A percentile compares a stretch with the other conserved stretches of the same genome.
These are phyloP conservation scores for Dipteronia dyeriana DNA, from an alignment of 345 rosid genomes.

Conservation along the genomic window DNA sequence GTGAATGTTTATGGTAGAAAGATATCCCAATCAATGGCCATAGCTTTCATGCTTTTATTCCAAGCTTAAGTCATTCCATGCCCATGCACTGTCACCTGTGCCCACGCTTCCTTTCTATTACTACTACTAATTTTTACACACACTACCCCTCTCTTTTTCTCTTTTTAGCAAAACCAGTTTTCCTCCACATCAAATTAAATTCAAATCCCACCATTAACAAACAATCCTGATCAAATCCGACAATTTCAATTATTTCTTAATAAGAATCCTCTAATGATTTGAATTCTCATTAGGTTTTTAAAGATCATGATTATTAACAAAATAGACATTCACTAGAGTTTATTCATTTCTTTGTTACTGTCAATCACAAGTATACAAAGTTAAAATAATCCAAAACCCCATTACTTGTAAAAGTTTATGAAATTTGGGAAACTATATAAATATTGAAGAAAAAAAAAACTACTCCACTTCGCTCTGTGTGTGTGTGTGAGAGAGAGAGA, in stretches of 20 bases:
- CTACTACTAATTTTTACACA: constrained; percentile 11
- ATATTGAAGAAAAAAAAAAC: background rate
- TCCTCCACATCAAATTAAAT: background rate
- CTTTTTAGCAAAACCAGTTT: background rate
- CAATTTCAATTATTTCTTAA: no score
- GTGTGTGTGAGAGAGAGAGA: constrained; percentile 9
- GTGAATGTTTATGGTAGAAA: constrained; percentile 46
- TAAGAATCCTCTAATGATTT: no score
- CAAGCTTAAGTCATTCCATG: constrained; percentile 45
- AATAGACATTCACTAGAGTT: no score
- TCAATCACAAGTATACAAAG: no score
- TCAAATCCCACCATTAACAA: background rate
- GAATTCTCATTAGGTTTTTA: no score
- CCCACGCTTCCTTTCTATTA: constrained; percentile 28
- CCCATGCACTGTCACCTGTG: constrained; percentile 50
- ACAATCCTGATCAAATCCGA: no score
- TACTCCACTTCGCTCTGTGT: background rate
- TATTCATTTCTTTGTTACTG: no score
- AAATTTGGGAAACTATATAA: background rate
- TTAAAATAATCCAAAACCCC: no score
- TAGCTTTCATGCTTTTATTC: constrained; percentile 43
- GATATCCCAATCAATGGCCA: constrained; percentile 36
- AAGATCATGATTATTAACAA: no score
- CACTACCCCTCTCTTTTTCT: background rate
- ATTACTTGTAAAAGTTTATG: no score